Evolutionary conservation across 345 rosid species (phyloP), one percentile per base, ranked within the genome.

Genomic region (Viola odorata): DNA sequence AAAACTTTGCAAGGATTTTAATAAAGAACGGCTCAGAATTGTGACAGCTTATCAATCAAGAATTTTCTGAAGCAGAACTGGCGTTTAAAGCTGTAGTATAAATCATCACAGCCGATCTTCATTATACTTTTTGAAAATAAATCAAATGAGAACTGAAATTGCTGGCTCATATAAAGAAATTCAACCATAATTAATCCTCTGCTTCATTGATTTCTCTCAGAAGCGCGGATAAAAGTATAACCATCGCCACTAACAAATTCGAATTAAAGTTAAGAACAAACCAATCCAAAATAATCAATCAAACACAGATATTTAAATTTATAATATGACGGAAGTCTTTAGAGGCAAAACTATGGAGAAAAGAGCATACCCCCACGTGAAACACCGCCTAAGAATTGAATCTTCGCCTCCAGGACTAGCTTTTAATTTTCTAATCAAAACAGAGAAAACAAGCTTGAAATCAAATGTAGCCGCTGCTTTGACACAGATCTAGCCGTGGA

Each of bases 61-160:
- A 84, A 82, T 78, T 84, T 55, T 91, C 98, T 69, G 98, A 80
- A 86, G 98, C 96, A 91, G 92, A 88, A 91, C 98, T 86, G 96
- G 91, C 96, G 66, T 23, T 82, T 68, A 61, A 81, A 87, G 87
- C 91, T 85, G 92, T 53, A 47, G 45, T 17, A 6, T 53, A 42
- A 55, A 66, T 84, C 89, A 12, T 84, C 92, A 79, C 11, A 23
- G 86, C 88, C 80, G 40, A 37, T 0, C 23, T 9, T 14, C 8
- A 1, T 41, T 6, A 0, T 15, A 52, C 7, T 3, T 6, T 12
- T 0, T 0, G 0, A 3, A 47, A 47, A 47, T n/a, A 1, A 11
- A 42, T 42, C 0, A 47, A n/a, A 9, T 15, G 2, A 12, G 14
- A 16, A n/a, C 2, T 23, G 9, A 14, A 41, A 56, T 0, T 0